Conservation (phyloP, 441 rosid species). For the Croton setiger region DNA sequence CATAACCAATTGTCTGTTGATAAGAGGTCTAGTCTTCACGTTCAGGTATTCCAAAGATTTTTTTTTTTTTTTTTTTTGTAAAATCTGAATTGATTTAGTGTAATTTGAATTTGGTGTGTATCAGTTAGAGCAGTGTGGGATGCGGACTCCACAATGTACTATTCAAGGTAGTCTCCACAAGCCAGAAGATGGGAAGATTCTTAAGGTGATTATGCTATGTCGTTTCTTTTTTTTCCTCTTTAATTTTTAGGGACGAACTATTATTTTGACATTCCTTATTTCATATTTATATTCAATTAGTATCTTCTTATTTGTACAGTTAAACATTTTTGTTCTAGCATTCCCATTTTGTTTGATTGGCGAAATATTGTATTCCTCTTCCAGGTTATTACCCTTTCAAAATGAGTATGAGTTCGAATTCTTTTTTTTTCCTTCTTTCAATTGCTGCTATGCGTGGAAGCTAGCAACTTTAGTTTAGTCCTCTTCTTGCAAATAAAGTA, state of each 20-base stretch:
- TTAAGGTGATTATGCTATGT: slow-evolving; percentile 38
- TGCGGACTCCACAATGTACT: slow-evolving; percentile 86
- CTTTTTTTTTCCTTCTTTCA: neutral
- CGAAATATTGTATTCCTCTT: neutral
- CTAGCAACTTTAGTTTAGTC: neutral
- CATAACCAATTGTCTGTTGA: slow-evolving; percentile 39
- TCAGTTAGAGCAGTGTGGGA: slow-evolving; percentile 83
- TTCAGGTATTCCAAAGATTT: slow-evolving; percentile 49
- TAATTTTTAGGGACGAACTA: neutral
- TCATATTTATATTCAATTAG: neutral
- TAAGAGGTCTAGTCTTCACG: slow-evolving; percentile 76
- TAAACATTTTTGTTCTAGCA: neutral
- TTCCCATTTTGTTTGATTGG: neutral
- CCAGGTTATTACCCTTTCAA: neutral
- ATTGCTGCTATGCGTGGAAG: neutral
- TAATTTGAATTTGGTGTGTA: slow-evolving; percentile 19
- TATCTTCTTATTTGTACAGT: too few species aligned
- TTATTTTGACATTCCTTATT: neutral
- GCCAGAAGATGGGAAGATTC: slow-evolving; percentile 45
- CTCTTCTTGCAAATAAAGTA: neutral
- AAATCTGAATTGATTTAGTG: neutral
- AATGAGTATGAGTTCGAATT: neutral
- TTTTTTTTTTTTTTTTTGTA: neutral
- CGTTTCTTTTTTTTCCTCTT: neutral
- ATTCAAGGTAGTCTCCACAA: slow-evolving; percentile 72